Evolutionary conservation across 2,329 filamentous ascomycete genomes (phyloP).

Genomic region (Aspergillus sp.): DNA sequence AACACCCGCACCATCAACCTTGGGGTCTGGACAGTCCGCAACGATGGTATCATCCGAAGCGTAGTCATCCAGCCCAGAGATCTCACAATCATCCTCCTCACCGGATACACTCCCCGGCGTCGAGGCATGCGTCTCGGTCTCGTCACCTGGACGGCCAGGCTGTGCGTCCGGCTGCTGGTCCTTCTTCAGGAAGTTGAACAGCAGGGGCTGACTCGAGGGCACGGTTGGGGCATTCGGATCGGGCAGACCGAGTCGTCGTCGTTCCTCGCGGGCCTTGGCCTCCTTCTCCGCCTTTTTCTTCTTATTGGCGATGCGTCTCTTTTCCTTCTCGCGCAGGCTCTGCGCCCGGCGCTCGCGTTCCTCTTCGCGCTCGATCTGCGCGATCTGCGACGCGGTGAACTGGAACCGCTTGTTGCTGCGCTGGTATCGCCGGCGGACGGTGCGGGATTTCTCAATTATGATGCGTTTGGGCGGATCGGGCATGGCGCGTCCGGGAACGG

Average conservation of each 20-base stretch:
- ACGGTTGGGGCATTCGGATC: constrained; percentile 30
- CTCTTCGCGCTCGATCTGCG: constrained; percentile 41
- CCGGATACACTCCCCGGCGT: constrained; percentile 15
- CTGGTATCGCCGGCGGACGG: constrained; percentile 37
- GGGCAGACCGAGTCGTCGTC: constrained; percentile 28
- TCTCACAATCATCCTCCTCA: constrained; percentile 11
- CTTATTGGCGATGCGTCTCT: constrained; percentile 31
- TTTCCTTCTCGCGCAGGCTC: constrained; percentile 34
- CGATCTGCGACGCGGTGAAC: constrained; percentile 35
- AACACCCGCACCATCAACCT: constrained; percentile 5
- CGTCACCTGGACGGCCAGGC: constrained; percentile 6
- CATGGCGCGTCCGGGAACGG: constrained; percentile 20
- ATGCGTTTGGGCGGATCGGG: constrained; percentile 29
- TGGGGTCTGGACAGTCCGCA: not conserved
- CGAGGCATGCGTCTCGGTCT: constrained; percentile 4
- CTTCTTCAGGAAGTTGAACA: constrained; percentile 30
- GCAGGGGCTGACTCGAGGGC: constrained; percentile 33
- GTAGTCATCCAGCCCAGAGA: constrained; percentile 14
- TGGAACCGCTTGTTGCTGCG: constrained; percentile 36
- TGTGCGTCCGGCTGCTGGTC: constrained; percentile 6
- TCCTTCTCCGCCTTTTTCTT: constrained; percentile 36
- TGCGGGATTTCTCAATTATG: constrained; percentile 38
- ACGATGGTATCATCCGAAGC: constrained; percentile 13
- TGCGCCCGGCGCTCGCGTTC: constrained; percentile 40
- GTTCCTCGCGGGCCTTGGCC: constrained; percentile 31